phyloP scores from a whole-genome alignment of 1,284 basidiomycete genomes.

The Pseudozyma thailandica region DNA sequence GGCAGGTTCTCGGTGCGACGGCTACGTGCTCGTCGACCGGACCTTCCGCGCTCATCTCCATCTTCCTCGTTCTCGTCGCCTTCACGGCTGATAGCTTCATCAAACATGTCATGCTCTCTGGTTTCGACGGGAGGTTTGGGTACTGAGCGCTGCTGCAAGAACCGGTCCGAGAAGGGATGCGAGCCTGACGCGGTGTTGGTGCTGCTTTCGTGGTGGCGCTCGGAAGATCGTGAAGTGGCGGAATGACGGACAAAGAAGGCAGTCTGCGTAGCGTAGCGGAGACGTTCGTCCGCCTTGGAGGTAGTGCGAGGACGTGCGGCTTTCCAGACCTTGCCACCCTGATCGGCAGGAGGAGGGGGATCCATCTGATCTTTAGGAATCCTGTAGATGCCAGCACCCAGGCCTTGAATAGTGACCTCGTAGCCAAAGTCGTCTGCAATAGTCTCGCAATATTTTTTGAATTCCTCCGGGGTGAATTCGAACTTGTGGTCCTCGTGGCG shows the following conservation, averaged over 20 bases:
- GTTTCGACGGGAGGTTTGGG: slow-evolving; percentile 35
- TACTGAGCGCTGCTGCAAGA: slow-evolving; percentile 26
- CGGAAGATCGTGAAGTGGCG: slow-evolving; percentile 6
- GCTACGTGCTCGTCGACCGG: slow-evolving; percentile 41
- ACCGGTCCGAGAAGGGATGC: slow-evolving; percentile 44
- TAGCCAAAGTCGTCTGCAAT: slow-evolving; percentile 81
- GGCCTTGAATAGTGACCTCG: slow-evolving; percentile 68
- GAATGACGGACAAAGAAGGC: slow-evolving; percentile 44
- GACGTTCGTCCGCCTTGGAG: slow-evolving; percentile 27
- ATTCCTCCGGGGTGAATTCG: slow-evolving; percentile 88
- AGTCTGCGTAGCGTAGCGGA: slow-evolving; percentile 41
- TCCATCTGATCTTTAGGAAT: slow-evolving; percentile 33
- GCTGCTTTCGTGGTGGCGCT: slow-evolving; percentile 12
- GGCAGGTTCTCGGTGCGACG: slow-evolving; percentile 50
- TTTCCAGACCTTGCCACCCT: slow-evolving; percentile 34
- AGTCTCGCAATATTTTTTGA: slow-evolving; percentile 76
- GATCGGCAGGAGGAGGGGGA: slow-evolving; percentile 22
- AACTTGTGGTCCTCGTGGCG: slow-evolving; percentile 89
- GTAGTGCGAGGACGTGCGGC: slow-evolving; percentile 34
- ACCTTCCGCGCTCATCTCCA: slow-evolving; percentile 28
- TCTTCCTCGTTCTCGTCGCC: slow-evolving; percentile 36
- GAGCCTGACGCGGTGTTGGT: slow-evolving; percentile 11
- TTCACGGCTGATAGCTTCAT: slow-evolving; percentile 31
- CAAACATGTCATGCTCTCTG: slow-evolving; percentile 34
- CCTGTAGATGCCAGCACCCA: slow-evolving; percentile 43